A percentile compares a stretch with the other conserved stretches of the same genome.
Conservation (phyloP, 805 yeast genomes). For the Barnettozyma siamensis region DNA sequence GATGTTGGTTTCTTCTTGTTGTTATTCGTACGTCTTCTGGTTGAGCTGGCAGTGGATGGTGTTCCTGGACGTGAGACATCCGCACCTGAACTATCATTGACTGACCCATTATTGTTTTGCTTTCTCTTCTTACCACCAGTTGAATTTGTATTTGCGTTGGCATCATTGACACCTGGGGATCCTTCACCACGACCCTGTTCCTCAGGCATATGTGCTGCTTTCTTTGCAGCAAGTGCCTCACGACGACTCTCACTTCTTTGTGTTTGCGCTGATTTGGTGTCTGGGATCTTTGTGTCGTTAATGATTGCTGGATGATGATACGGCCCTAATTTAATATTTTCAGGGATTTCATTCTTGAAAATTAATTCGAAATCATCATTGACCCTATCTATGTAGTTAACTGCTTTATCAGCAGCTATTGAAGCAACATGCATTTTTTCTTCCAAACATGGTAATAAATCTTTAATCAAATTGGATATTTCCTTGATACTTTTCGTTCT, state of each 20-base stretch:
- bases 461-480: slow-evolving; percentile 43
- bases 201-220: slow-evolving; percentile 40
- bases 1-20: slow-evolving; percentile 10
- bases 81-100: neutral
- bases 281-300: slow-evolving; percentile 45
- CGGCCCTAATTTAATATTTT: slow-evolving; percentile 68
- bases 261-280: slow-evolving; percentile 58
- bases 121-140: slow-evolving; percentile 21
- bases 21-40: slow-evolving; percentile 9
- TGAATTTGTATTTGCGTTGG: slow-evolving; percentile 9
- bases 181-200: slow-evolving; percentile 18
- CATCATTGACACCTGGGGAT: slow-evolving; percentile 15
- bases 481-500: slow-evolving; percentile 27
- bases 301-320: slow-evolving; percentile 89
- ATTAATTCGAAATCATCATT: slow-evolving; percentile 78
- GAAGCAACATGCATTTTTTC: slow-evolving; percentile 97
- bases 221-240: slow-evolving; percentile 88
- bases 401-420: slow-evolving; percentile 74
- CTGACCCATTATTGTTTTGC: slow-evolving; percentile 9
- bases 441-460: slow-evolving; percentile 85
- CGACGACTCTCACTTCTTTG: slow-evolving; percentile 81
- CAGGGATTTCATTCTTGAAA: slow-evolving; percentile 76
- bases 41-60: slow-evolving; percentile 1
- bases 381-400: slow-evolving; percentile 63
- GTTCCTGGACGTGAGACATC: slow-evolving; percentile 10